phyloP scores from a whole-genome alignment of 495 filamentous ascomycete species.

The Talaromyces adpressus region DNA sequence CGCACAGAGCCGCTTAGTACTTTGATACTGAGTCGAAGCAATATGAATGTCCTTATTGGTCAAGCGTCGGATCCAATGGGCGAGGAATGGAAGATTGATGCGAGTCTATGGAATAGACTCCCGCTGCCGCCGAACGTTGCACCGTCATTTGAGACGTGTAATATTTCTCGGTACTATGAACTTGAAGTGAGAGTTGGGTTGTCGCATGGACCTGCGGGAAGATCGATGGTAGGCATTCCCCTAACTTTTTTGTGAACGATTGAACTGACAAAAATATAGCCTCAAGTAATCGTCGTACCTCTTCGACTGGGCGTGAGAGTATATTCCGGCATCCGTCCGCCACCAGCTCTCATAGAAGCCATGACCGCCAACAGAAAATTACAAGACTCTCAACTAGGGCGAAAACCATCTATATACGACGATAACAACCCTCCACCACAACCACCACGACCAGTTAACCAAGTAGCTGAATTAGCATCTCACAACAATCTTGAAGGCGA shows the following conservation, averaged over 20 bases:
- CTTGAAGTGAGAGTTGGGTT: constrained; percentile 76
- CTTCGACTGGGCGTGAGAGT: constrained; percentile 73
- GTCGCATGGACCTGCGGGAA: constrained; percentile 43
- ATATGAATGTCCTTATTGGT: constrained; percentile 58
- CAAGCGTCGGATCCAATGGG: constrained; percentile 49
- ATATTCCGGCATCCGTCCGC: constrained; percentile 87
- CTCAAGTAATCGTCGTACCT: constrained; percentile 66
- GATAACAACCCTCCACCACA: constrained; percentile 22
- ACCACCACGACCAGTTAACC: constrained; percentile 24
- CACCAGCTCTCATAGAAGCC: constrained; percentile 63
- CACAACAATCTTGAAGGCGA: constrained; percentile 44
- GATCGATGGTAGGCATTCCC: constrained; percentile 42
- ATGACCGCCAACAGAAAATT: constrained; percentile 40
- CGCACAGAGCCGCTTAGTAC: constrained; percentile 60
- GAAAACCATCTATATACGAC: constrained; percentile 5
- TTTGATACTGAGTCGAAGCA: constrained; percentile 60
- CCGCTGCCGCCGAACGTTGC: constrained; percentile 76
- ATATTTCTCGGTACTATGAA: constrained; percentile 73
- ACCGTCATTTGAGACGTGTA: constrained; percentile 83
- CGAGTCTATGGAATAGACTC: constrained; percentile 58
- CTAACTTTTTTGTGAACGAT: constrained; percentile 4
- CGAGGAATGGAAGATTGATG: constrained; percentile 60
- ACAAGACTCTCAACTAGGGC: constrained; percentile 4
- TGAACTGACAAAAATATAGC: constrained; percentile 29
- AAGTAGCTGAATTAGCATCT: constrained; percentile 11